phyloP scores from a whole-genome alignment of 805 yeast species.

The Wickerhamomyces bisporus region DNA sequence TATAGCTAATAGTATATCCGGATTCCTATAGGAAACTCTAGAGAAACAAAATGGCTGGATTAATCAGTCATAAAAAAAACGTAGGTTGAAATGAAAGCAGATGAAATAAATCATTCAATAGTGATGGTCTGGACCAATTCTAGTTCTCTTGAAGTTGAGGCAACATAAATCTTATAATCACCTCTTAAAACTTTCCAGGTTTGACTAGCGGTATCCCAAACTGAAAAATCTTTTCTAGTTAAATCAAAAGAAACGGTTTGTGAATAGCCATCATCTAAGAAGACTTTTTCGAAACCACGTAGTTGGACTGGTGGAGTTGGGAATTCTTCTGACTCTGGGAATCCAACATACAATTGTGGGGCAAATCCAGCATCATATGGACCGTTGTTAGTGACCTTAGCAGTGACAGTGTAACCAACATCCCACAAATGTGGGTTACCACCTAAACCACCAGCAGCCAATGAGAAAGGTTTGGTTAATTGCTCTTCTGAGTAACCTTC shows the following conservation, averaged over 20 bases:
- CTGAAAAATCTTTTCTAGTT: slow-evolving; percentile 43
- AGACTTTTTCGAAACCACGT: slow-evolving; percentile 51
- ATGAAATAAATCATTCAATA: background rate
- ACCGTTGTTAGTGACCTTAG: slow-evolving; percentile 44
- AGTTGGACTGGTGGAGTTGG: slow-evolving; percentile 45
- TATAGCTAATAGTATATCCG: no score
- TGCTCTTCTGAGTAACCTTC: slow-evolving; percentile 23
- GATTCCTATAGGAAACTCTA: no score
- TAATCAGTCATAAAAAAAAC: no score
- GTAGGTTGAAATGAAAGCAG: no score
- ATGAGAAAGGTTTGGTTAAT: slow-evolving; percentile 19
- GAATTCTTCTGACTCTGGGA: slow-evolving; percentile 32
- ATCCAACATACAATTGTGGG: slow-evolving; percentile 48
- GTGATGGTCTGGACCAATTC: slow-evolving; percentile 32
- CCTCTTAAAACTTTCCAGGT: slow-evolving; percentile 55
- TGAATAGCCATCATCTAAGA: slow-evolving; percentile 33
- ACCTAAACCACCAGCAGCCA: slow-evolving; percentile 42
- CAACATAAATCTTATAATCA: slow-evolving; percentile 42
- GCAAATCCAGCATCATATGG: slow-evolving; percentile 40
- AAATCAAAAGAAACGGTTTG: slow-evolving; percentile 35
- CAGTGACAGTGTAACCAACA: slow-evolving; percentile 38
- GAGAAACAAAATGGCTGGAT: no score
- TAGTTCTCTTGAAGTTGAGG: slow-evolving; percentile 39
- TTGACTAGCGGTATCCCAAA: slow-evolving; percentile 47
- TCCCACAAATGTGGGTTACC: slow-evolving; percentile 58